phyloP scores from a whole-genome alignment of 306 rosid genomes.

The Pyrus communis region DNA sequence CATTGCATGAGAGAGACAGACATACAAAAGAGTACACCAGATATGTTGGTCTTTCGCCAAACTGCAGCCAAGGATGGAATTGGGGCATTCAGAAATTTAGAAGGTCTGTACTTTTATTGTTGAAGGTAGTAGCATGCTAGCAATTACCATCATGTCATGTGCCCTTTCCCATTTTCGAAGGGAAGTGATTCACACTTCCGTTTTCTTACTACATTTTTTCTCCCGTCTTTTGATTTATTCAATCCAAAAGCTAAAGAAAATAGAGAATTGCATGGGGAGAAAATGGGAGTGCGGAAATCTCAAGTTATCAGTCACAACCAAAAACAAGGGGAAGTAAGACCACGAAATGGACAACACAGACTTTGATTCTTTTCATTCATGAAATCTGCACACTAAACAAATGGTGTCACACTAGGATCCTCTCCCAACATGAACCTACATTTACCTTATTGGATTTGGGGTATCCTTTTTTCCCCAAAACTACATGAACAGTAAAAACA shows the following conservation, averaged over 20 bases:
- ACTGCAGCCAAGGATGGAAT: background rate
- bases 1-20: too few species aligned
- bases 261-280: background rate
- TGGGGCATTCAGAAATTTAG: background rate
- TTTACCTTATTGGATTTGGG: conserved; percentile 7
- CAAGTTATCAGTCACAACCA: background rate
- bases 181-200: too few species aligned
- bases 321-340: background rate
- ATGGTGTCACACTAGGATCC: conserved; percentile 57
- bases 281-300: background rate
- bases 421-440: conserved; percentile 48
- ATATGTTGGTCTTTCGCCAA: too few species aligned
- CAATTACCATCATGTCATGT: background rate
- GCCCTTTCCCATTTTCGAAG: background rate
- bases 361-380: background rate
- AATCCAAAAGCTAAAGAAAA: too few species aligned
- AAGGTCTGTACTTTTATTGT: background rate
- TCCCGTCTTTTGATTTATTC: too few species aligned
- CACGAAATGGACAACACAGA: background rate
- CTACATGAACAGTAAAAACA: conserved; percentile 29
- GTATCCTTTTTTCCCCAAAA: conserved; percentile 35
- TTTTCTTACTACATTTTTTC: too few species aligned
- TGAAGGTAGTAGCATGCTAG: background rate
- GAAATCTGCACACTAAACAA: conserved; percentile 19
- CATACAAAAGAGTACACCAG: too few species aligned